These are phyloP conservation scores for Nannochloropsis gaditana DNA, from an alignment of 108 stramenopile species.

Conservation along the genomic window DNA sequence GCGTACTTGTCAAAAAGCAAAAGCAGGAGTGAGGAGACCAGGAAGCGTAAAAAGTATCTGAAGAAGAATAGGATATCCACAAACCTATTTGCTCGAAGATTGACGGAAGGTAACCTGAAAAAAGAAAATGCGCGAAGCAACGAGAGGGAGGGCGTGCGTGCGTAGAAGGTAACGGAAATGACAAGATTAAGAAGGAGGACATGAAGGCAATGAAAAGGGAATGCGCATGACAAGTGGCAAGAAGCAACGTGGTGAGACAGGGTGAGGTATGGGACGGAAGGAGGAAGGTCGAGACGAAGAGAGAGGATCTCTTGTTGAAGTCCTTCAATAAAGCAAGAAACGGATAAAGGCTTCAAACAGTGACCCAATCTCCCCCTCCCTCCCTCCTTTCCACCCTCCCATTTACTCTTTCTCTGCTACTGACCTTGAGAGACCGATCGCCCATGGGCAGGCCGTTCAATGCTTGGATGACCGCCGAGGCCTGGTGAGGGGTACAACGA, in stretches of 20 bases:
- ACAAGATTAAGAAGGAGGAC: background rate
- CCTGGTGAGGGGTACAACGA: background rate
- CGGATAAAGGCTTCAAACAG: too few species aligned
- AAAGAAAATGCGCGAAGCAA: background rate
- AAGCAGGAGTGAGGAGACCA: background rate
- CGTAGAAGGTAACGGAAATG: background rate
- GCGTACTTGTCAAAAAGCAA: background rate
- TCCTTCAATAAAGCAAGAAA: too few species aligned
- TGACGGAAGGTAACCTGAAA: constrained; percentile 10
- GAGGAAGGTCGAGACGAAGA: background rate
- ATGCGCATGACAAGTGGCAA: background rate
- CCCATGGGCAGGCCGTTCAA: background rate
- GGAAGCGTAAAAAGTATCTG: background rate
- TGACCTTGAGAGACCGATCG: background rate
- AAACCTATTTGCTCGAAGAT: background rate
- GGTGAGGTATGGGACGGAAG: background rate
- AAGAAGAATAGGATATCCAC: background rate
- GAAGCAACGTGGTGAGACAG: background rate
- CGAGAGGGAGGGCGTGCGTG: background rate
- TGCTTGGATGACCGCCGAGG: background rate
- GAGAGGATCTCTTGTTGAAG: background rate
- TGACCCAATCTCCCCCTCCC: background rate
- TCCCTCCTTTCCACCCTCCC: background rate
- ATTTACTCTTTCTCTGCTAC: background rate
- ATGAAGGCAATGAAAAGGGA: background rate